phyloP scores from a whole-genome alignment of 305 asterid species.

The Solanum aculeatissimum region DNA sequence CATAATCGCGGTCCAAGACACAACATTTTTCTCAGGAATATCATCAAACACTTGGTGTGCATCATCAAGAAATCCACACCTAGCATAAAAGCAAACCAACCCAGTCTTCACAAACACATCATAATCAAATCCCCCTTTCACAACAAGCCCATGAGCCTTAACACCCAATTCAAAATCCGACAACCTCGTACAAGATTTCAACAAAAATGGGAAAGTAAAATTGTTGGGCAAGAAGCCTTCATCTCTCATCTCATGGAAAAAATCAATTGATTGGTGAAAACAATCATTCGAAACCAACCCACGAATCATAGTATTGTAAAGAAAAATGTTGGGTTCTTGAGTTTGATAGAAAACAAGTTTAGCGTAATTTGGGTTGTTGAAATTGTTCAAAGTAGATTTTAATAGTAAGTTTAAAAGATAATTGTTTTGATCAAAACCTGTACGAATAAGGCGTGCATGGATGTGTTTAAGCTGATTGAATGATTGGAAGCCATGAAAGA shows the following conservation, averaged over 20 bases:
- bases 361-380: conserved; percentile 45
- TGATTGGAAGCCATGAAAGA: conserved; percentile 33
- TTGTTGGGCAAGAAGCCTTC: conserved; percentile 34
- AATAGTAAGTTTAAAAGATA: conserved; percentile 39
- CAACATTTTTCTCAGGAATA: conserved; percentile 51
- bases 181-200: conserved; percentile 42
- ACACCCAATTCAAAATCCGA: conserved; percentile 26
- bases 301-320: conserved; percentile 57
- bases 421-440: conserved; percentile 30
- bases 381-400: conserved; percentile 37
- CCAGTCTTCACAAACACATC: conserved; percentile 53
- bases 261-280: conserved; percentile 25
- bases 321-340: conserved; percentile 37
- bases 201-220: conserved; percentile 47
- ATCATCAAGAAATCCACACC: conserved; percentile 26
- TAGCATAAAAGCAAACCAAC: conserved; percentile 47
- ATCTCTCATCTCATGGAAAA: conserved; percentile 40
- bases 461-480: conserved; percentile 51
- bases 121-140: conserved; percentile 44
- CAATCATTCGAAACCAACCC: conserved; percentile 44
- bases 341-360: conserved; percentile 29
- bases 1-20: conserved; percentile 56
- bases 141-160: conserved; percentile 35
- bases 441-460: conserved; percentile 43
- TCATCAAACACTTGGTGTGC: conserved; percentile 55